phyloP scores from a whole-genome alignment of 306 rosid genomes.

The Vicia sativa region DNA sequence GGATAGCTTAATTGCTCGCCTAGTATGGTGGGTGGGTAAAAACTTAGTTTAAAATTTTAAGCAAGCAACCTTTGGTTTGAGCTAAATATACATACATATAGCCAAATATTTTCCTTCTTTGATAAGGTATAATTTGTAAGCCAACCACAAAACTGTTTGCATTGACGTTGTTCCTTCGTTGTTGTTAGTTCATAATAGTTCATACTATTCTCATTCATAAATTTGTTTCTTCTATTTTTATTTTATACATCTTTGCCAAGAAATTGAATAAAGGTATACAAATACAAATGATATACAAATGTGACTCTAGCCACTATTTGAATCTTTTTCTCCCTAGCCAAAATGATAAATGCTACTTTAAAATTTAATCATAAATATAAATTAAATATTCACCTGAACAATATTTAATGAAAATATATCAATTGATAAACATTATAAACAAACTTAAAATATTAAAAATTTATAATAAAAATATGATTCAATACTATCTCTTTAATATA shows the following conservation, averaged over 20 bases:
- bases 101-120: background rate
- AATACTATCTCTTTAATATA: too few relatives aligned
- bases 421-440: too few relatives aligned
- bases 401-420: too few relatives aligned
- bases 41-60: background rate
- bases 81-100: background rate
- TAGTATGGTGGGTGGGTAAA: slow-evolving; percentile 28
- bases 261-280: background rate
- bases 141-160: background rate
- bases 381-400: too few relatives aligned
- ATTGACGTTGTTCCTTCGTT: background rate
- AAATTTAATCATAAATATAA: too few relatives aligned
- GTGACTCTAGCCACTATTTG: background rate
- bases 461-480: too few relatives aligned
- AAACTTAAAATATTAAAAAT: too few relatives aligned
- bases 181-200: background rate
- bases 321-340: too few relatives aligned
- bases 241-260: background rate
- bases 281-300: background rate
- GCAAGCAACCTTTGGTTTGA: slow-evolving; percentile 30
- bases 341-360: too few relatives aligned
- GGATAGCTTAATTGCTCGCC: background rate
- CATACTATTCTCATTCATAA: background rate
- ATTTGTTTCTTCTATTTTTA: background rate
- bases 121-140: slow-evolving; percentile 1